Evolutionary conservation across 768 basidiomycete species (phyloP), one percentile per base, ranked within the genome.

Genomic region (Tubosaeta brunneosetosa): DNA sequence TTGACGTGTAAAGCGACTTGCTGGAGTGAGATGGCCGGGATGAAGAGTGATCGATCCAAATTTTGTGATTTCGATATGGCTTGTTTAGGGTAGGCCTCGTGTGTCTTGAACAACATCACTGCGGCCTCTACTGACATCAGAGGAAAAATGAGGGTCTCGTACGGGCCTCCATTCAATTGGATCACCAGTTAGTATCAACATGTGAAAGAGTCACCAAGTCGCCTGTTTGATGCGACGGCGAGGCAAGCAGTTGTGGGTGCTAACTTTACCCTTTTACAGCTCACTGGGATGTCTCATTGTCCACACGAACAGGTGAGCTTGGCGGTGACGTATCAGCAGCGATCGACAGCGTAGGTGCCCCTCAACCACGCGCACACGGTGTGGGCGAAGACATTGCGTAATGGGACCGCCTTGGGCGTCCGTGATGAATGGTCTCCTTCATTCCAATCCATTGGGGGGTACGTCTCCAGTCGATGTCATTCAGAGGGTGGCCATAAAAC

Each of bases 71-170:
- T 58, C 50, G 56, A 55, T 48, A 45, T 34, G 17, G 41, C 29
- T 43, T 42, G 43, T 71, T 71, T 71, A 69, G 70, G 70, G 70
- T 65, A 63, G 70, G 67, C 47, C 47, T 34, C 50, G 8, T 44
- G 43, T 31, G 27, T 19, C 42, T 50, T 44, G 40, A 3, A 14
- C 29, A 29, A 29, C 29, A 29, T 29, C 29, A 29, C 29, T 29
- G 29, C 29, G 29, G 29, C 29, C 29, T 29, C 29, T 6, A 29
- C 29, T 29, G 1, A 29, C 29, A 29, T 29, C 6, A 22, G 22
- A 22, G 22, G 22, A 22, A 22, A 22, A 22, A 22, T 3, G 22
- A 22, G 22, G 22, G 22, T 22, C 22, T 22, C 22, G 9, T 29
- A 29, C 29, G 4, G 29, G 29, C 29, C 22, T 2, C 1, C 22